These are phyloP conservation scores for Apostasia shenzhenica DNA, from an alignment of 106 monocot species.

Conservation along the genomic window DNA sequence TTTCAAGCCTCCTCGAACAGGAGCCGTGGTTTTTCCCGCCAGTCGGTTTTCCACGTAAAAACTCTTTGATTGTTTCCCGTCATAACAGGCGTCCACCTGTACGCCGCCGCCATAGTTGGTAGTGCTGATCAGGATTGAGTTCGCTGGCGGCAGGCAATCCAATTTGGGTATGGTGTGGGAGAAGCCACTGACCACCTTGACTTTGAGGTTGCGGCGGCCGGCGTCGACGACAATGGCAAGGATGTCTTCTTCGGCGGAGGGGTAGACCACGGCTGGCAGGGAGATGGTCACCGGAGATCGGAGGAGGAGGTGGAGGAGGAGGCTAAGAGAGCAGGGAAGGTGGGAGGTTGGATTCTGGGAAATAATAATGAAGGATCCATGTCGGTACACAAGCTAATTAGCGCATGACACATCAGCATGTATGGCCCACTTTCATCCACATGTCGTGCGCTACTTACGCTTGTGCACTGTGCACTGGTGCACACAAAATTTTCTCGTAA, in stretches of 20 bases:
- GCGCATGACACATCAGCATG: no score
- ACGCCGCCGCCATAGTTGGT: constrained; percentile 28
- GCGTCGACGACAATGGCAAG: constrained; percentile 39
- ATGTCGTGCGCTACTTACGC: no score
- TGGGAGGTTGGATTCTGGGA: not conserved
- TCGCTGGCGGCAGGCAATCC: constrained; percentile 37
- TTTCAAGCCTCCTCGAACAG: no score
- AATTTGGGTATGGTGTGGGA: constrained; percentile 75
- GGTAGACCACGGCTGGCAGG: constrained; percentile 37
- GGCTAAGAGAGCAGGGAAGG: not conserved
- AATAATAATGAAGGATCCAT: not conserved
- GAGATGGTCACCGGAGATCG: not conserved
- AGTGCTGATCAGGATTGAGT: constrained; percentile 53
- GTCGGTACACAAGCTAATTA: no score
- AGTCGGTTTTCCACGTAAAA: no score
- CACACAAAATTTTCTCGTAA: no score
- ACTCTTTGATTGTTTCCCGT: no score
- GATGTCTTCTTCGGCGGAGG: constrained; percentile 46
- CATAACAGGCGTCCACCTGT: constrained; percentile 25
- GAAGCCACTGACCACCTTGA: constrained; percentile 61
- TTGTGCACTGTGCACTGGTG: no score
- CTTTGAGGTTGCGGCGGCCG: constrained; percentile 16
- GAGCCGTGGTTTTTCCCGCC: no score
- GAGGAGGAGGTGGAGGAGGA: not conserved
- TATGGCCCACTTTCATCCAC: no score